phyloP scores from a whole-genome alignment of 441 rosid species.

The Gossypium laxum region DNA sequence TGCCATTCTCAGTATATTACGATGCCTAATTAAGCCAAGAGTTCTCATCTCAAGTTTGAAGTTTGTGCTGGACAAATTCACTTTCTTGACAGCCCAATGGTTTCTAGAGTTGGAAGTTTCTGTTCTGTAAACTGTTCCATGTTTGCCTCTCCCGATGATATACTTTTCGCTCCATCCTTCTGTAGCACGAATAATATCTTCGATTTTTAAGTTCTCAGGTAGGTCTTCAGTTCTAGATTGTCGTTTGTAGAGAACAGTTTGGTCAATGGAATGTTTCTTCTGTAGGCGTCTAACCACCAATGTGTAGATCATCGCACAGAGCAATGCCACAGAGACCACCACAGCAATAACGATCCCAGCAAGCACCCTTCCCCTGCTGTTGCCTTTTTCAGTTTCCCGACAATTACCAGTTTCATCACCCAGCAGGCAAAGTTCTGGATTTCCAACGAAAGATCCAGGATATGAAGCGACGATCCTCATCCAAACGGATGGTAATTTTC shows the following conservation, averaged over 20 bases:
- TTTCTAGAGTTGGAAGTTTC: conserved; percentile 20
- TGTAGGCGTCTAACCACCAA: conserved; percentile 18
- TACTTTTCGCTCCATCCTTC: conserved; percentile 30
- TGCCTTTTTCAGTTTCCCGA: conserved; percentile 9
- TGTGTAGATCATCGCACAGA: conserved; percentile 21
- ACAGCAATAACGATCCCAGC: conserved; percentile 26
- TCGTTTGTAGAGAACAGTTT: conserved; percentile 18
- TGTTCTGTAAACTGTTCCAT: conserved; percentile 41
- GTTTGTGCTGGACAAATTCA: conserved; percentile 25
- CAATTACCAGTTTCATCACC: conserved; percentile 18
- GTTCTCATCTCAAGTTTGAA: conserved; percentile 30
- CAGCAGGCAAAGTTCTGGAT: conserved; percentile 28
- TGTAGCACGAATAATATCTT: conserved; percentile 31
- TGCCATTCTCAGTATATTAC: conserved; percentile 32
- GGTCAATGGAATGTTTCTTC: conserved; percentile 11
- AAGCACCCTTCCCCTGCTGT: conserved; percentile 16
- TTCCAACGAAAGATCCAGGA: conserved; percentile 31
- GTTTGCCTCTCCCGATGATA: conserved; percentile 42
- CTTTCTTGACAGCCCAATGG: conserved; percentile 30
- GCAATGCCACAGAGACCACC: conserved; percentile 24
- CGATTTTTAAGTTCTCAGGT: conserved; percentile 25
- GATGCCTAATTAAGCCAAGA: conserved; percentile 34
- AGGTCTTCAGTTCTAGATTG: conserved; percentile 23
- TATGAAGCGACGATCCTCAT: conserved; percentile 20
- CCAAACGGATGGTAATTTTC: conserved; percentile 29